phyloP scores from a whole-genome alignment of 108 stramenopile species.

The Hondaea fermentalgiana region DNA sequence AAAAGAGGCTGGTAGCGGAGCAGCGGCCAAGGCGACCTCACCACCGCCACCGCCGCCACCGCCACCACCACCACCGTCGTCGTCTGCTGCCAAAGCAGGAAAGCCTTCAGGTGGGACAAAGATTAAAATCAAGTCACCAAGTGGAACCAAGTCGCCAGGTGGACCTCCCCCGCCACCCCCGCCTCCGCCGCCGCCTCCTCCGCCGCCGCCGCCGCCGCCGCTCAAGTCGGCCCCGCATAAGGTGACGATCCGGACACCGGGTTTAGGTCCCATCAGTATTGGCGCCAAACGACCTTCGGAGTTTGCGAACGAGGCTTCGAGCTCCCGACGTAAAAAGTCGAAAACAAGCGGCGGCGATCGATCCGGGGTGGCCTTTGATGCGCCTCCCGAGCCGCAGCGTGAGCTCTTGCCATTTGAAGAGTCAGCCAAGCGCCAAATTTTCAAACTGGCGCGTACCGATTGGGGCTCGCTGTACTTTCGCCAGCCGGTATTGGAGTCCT shows the following conservation, averaged over 20 bases:
- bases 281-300: not conserved
- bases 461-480: slow-evolving; percentile 1
- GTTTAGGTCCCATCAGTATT: not conserved
- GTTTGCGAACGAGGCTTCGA: not conserved
- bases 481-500: not conserved
- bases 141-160: no score
- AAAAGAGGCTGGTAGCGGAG: not conserved
- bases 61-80: not conserved
- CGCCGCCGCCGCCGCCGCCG: not conserved
- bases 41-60: not conserved
- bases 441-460: not conserved
- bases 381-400: not conserved
- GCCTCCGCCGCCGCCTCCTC: not conserved
- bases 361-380: not conserved
- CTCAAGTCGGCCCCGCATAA: not conserved
- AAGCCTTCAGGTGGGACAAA: no score
- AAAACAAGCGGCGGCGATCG: not conserved
- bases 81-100: no score
- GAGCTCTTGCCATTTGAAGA: not conserved
- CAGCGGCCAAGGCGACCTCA: no score
- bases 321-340: not conserved
- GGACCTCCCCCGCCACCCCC: not conserved
- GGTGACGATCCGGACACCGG: not conserved
- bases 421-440: not conserved
- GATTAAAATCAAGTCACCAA: no score